A percentile compares a stretch with the other conserved stretches of the same genome.
phyloP scores from a whole-genome alignment of 768 basidiomycete genomes.

The Agaricus bisporus region DNA sequence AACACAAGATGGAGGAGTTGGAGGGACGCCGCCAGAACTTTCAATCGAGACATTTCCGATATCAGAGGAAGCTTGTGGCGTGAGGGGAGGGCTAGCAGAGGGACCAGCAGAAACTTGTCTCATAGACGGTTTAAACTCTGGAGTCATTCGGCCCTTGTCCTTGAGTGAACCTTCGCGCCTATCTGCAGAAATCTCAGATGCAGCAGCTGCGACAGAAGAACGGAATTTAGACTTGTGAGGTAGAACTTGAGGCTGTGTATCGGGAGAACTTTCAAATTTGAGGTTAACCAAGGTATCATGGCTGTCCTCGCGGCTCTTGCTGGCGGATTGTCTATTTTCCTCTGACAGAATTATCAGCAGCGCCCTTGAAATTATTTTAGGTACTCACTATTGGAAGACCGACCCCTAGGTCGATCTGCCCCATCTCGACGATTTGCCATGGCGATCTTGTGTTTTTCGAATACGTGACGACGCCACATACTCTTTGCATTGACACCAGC shows the following conservation, averaged over 20 bases:
- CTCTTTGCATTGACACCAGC: slow-evolving; percentile 86
- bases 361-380: slow-evolving; percentile 3
- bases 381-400: slow-evolving; percentile 58
- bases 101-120: slow-evolving; percentile 5
- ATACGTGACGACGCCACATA: slow-evolving; percentile 88
- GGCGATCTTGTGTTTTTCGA: slow-evolving; percentile 86
- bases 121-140: slow-evolving; percentile 9
- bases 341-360: slow-evolving; percentile 29
- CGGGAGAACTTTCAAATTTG: slow-evolving; percentile 34
- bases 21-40: slow-evolving; percentile 15
- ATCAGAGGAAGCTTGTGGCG: slow-evolving; percentile 33
- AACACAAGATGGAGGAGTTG: slow-evolving; percentile 24
- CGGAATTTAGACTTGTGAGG: slow-evolving; percentile 43
- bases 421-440: slow-evolving; percentile 83
- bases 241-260: slow-evolving; percentile 25
- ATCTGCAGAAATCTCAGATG: slow-evolving; percentile 13
- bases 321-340: slow-evolving; percentile 43
- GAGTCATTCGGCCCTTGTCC: slow-evolving; percentile 13
- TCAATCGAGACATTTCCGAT: slow-evolving; percentile 17
- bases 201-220: slow-evolving; percentile 20
- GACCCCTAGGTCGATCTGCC: slow-evolving; percentile 55
- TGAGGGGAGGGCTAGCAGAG: slow-evolving; percentile 18
- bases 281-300: slow-evolving; percentile 40
- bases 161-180: slow-evolving; percentile 16
- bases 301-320: slow-evolving; percentile 22